Percentiles rank a stretch among this genome's conserved stretches.
phyloP scores from a whole-genome alignment of 2,329 filamentous ascomycete genomes.

The Sphaceloma murrayae region DNA sequence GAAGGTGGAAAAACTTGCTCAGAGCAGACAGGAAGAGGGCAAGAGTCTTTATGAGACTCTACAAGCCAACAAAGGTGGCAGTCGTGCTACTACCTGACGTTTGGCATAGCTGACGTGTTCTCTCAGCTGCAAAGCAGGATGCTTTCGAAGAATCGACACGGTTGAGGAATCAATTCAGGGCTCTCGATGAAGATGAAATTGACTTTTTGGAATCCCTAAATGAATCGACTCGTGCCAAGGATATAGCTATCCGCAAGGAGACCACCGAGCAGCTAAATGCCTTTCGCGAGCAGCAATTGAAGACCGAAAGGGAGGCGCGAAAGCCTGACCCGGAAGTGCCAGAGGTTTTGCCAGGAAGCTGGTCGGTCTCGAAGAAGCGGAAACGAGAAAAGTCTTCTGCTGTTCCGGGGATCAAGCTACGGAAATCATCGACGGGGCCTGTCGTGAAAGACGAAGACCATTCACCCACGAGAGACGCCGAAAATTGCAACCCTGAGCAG shows the following conservation, averaged over 20 bases:
- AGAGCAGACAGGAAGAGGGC: slow-evolving; percentile 40
- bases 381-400: slow-evolving; percentile 44
- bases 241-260: slow-evolving; percentile 48
- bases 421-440: slow-evolving; percentile 29
- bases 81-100: neutral
- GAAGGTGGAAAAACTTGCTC: slow-evolving; percentile 45
- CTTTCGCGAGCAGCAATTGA: slow-evolving; percentile 51
- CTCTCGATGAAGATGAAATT: slow-evolving; percentile 69
- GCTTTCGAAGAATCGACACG: slow-evolving; percentile 65
- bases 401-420: slow-evolving; percentile 37
- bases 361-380: slow-evolving; percentile 37
- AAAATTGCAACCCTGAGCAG: too few species aligned
- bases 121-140: slow-evolving; percentile 64
- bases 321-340: slow-evolving; percentile 31
- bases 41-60: slow-evolving; percentile 64
- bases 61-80: slow-evolving; percentile 68
- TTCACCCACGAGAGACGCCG: slow-evolving; percentile 18
- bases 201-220: slow-evolving; percentile 58
- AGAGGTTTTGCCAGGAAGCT: slow-evolving; percentile 35
- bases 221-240: slow-evolving; percentile 47
- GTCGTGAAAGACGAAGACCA: slow-evolving; percentile 15
- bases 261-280: slow-evolving; percentile 49
- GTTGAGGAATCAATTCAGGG: slow-evolving; percentile 66
- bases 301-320: slow-evolving; percentile 43
- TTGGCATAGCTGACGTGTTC: slow-evolving; percentile 12